Evolutionary conservation across 257 asterid species (phyloP).

Genomic region (Agastache rugosa): DNA sequence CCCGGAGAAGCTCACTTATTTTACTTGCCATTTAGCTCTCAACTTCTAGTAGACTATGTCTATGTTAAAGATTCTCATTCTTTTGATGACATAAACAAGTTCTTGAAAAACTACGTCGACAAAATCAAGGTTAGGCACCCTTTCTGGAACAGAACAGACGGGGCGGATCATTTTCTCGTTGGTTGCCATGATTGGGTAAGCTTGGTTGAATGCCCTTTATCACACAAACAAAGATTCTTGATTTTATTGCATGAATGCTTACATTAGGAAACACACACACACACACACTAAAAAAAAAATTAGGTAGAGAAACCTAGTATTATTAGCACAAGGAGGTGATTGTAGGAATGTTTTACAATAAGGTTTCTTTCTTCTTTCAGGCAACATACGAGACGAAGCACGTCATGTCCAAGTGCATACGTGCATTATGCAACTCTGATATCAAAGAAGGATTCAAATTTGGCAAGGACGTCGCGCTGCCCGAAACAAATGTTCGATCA

Average conservation of each 20-base stretch:
- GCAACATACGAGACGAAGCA: conserved; percentile 47
- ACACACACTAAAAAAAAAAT: neutral
- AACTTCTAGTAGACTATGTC: conserved; percentile 38
- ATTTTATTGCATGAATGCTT: neutral
- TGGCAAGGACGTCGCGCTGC: conserved; percentile 50
- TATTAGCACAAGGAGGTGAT: no score
- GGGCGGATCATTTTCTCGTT: conserved; percentile 50
- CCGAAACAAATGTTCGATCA: conserved; percentile 44
- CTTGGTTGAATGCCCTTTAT: neutral
- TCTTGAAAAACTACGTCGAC: conserved; percentile 34
- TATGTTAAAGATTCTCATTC: conserved; percentile 46
- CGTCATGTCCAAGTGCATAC: conserved; percentile 46
- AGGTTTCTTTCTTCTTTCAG: conserved; percentile 25
- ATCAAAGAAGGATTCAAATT: conserved; percentile 48
- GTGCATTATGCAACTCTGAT: conserved; percentile 53
- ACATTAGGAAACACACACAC: neutral
- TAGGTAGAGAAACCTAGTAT: no score
- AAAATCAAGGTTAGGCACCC: conserved; percentile 38
- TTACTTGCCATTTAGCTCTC: conserved; percentile 58
- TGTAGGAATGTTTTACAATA: neutral
- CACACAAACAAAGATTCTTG: neutral
- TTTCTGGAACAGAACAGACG: conserved; percentile 53
- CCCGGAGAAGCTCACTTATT: conserved; percentile 49
- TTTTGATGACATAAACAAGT: conserved; percentile 37
- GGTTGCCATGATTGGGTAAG: conserved; percentile 64